Percentiles rank a stretch among this genome's conserved stretches.
These are phyloP conservation scores for Fragilariopsis cylindrus DNA, from an alignment of 108 stramenopile genomes.

Conservation along the genomic window DNA sequence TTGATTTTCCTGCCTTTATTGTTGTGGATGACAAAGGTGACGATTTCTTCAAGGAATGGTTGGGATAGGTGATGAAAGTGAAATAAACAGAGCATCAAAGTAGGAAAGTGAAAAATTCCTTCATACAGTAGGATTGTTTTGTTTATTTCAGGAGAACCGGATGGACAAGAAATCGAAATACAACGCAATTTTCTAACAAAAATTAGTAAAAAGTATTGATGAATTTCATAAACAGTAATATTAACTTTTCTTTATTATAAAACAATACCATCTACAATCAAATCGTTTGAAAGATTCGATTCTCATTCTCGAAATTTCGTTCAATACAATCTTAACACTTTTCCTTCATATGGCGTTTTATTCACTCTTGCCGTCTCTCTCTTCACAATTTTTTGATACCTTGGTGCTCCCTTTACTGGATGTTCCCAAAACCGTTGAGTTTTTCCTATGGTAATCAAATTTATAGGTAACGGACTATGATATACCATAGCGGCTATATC, in stretches of 20 bases:
- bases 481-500: slow-evolving; percentile 52
- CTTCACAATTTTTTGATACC: slow-evolving; percentile 35
- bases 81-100: not conserved
- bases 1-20: slow-evolving; percentile 96
- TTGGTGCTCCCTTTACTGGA: slow-evolving; percentile 49
- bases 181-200: too few relatives aligned
- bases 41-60: slow-evolving; percentile 95
- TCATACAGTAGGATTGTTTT: too few relatives aligned
- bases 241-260: too few relatives aligned
- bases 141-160: too few relatives aligned
- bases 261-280: too few relatives aligned
- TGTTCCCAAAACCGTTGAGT: slow-evolving; percentile 59
- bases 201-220: too few relatives aligned
- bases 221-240: too few relatives aligned
- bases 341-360: slow-evolving; percentile 40
- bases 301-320: not conserved
- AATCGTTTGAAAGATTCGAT: not conserved
- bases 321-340: slow-evolving; percentile 31
- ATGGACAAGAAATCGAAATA: too few relatives aligned
- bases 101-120: too few relatives aligned
- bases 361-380: slow-evolving; percentile 41
- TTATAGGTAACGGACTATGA: slow-evolving; percentile 27
- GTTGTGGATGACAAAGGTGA: slow-evolving; percentile 97
- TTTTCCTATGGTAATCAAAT: slow-evolving; percentile 33
- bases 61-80: slow-evolving; percentile 49